Evolutionary conservation across 805 yeast species (phyloP), one percentile per base, ranked within the genome.

Genomic region (Nakazawaea wyomingensis): DNA sequence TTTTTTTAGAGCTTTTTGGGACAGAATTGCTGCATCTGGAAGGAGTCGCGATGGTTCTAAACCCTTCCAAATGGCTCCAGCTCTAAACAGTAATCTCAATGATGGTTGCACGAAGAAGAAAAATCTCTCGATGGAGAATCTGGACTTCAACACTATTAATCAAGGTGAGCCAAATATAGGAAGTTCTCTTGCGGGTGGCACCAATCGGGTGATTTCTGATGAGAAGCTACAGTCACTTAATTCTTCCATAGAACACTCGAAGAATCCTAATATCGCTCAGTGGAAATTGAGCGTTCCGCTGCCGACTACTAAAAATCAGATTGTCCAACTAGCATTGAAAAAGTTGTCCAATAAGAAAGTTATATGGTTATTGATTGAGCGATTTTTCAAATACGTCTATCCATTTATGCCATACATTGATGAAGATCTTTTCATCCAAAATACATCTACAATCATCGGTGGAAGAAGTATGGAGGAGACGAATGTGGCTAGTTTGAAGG

Each of bases 371-470:
- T 61, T 69, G 37, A 46, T 73, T 8, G 57, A 64, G 19, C 51
- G 63, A 32, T 74, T 64, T 43, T 70, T 74, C 51, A 40, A 43
- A 1, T 43, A 54, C 4, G 54, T 72, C 1, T 70, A 72, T 48
- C 76, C 79, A 4, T 69, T 64, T 39, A 59, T 72, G 47, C 79
- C 81, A 0, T 62, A 69, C 24, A 42, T 73, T 18, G 76, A 73
- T 46, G 77, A 72, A 46, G 30, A 20, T 0, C 48, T 48, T n/a
- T 69, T 72, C 41, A 59, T 55, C 33, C 42, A 37, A 4, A 60
- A 62, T 19, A 47, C 72, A 13, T 27, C 55, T 0, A 54, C 63
- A 29, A 63, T 76, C 4, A 43, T 75, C 5, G 73, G 69, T 5
- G 24, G 13, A 27, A 35, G 16, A 49, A 43, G 33, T 33, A 37